Conservation (phyloP, 2,329 filamentous ascomycete species). For the Neopestalotiopsis sp. region DNA sequence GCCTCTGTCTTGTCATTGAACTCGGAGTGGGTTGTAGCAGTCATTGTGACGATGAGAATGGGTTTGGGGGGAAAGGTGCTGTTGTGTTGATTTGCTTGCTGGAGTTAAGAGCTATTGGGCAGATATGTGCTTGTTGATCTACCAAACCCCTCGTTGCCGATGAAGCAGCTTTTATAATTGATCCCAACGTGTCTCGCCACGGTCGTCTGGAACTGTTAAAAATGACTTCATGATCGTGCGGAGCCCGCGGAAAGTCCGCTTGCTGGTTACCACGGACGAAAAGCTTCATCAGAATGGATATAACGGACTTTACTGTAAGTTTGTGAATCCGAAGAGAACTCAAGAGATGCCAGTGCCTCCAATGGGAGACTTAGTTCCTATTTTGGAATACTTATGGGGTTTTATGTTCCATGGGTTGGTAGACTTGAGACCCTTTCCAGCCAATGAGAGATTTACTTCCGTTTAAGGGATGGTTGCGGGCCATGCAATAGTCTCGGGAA, state of each 20-base stretch:
- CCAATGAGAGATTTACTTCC: conserved; percentile 15
- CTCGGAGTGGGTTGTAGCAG: conserved; percentile 39
- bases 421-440: neutral
- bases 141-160: neutral
- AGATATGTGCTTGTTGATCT: neutral
- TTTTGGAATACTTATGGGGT: neutral
- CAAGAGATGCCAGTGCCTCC: neutral
- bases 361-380: conserved; percentile 15
- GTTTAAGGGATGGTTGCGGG: neutral
- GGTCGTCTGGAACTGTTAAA: too few relatives aligned
- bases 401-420: neutral
- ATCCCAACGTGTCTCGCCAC: too few relatives aligned
- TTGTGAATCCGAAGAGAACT: neutral
- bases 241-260: neutral
- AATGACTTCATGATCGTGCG: neutral
- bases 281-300: neutral
- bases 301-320: conserved; percentile 1
- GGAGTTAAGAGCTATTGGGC: neutral
- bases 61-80: too few relatives aligned
- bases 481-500: neutral
- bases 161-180: neutral
- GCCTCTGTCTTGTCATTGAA: conserved; percentile 42
- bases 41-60: conserved; percentile 25
- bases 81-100: neutral
- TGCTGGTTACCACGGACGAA: neutral